A percentile compares a stretch with the other conserved stretches of the same genome.
Evolutionary conservation across 2,329 filamentous ascomycete genomes (phyloP).

Genomic region (Cercospora zeina): DNA sequence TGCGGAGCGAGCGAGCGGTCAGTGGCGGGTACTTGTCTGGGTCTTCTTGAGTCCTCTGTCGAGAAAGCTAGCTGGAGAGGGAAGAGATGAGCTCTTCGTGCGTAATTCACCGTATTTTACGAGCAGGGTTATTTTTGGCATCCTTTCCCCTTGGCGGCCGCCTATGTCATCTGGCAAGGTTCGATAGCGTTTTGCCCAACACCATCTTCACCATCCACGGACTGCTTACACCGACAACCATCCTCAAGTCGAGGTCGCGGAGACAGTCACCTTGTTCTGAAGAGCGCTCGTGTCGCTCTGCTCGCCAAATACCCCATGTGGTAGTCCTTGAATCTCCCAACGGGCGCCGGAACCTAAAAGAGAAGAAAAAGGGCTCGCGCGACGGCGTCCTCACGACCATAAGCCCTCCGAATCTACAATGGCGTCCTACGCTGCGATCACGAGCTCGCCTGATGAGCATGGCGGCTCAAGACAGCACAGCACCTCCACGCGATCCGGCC

Average conservation of each 20-base stretch:
- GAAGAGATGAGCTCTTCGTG: too few species aligned
- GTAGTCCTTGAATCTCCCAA: constrained; percentile 14
- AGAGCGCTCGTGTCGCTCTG: constrained; percentile 20
- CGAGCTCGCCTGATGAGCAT: constrained; percentile 42
- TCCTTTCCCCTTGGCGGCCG: not conserved
- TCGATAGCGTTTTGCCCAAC: constrained; percentile 1
- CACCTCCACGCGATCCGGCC: constrained; percentile 47
- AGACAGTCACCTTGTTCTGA: not conserved
- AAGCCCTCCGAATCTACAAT: constrained; percentile 34
- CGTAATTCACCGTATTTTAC: not conserved
- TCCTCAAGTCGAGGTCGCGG: constrained; percentile 1
- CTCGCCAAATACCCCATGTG: constrained; percentile 8
- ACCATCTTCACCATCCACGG: not conserved
- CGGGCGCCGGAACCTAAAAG: constrained; percentile 6
- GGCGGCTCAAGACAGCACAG: constrained; percentile 45
- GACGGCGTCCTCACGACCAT: constrained; percentile 6
- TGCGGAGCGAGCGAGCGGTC: too few species aligned
- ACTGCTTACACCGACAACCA: not conserved
- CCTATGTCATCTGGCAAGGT: constrained; percentile 1
- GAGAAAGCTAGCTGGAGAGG: too few species aligned
- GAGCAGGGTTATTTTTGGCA: not conserved
- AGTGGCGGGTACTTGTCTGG: too few species aligned
- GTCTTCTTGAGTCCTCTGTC: too few species aligned
- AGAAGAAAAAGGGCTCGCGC: not conserved
- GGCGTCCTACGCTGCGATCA: constrained; percentile 52